These are phyloP conservation scores for Pythium coloratum DNA, from an alignment of 352 stramenopile species.

Conservation along the genomic window DNA sequence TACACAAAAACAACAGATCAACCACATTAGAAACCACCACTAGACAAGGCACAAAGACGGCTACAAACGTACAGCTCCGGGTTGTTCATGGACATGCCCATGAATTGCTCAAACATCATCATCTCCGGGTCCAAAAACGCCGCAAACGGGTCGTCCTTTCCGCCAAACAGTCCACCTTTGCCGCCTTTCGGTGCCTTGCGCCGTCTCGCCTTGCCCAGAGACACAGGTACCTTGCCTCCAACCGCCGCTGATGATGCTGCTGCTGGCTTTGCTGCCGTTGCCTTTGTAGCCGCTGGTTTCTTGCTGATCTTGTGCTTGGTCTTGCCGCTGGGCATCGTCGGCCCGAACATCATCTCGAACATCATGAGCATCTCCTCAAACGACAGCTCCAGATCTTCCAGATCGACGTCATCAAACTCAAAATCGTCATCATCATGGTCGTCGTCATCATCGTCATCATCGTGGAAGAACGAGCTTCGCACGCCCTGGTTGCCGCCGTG, in stretches of 20 bases:
- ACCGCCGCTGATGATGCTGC: not conserved
- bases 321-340: constrained; percentile 9
- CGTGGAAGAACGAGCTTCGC: constrained; percentile 17
- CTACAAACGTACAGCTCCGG: constrained; percentile 29
- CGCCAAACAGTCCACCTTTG: constrained; percentile 5
- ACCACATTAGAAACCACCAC: not conserved
- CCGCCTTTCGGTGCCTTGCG: constrained; percentile 17
- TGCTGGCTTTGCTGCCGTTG: not conserved
- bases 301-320: constrained; percentile 10
- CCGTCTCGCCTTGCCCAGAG: constrained; percentile 11
- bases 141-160: constrained; percentile 18
- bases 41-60: not conserved
- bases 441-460: constrained; percentile 14
- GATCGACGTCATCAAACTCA: constrained; percentile 33
- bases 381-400: constrained; percentile 44
- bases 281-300: constrained; percentile 3
- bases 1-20: constrained; percentile 7
- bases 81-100: constrained; percentile 30
- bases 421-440: constrained; percentile 27
- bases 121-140: constrained; percentile 32
- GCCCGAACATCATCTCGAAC: constrained; percentile 73
- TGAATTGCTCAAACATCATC: constrained; percentile 35
- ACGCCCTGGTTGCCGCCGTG: constrained; percentile 21
- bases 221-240: constrained; percentile 11
- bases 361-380: constrained; percentile 78